These are phyloP conservation scores for Babjeviella inositovora DNA, from an alignment of 805 yeast species.

Conservation along the genomic window DNA sequence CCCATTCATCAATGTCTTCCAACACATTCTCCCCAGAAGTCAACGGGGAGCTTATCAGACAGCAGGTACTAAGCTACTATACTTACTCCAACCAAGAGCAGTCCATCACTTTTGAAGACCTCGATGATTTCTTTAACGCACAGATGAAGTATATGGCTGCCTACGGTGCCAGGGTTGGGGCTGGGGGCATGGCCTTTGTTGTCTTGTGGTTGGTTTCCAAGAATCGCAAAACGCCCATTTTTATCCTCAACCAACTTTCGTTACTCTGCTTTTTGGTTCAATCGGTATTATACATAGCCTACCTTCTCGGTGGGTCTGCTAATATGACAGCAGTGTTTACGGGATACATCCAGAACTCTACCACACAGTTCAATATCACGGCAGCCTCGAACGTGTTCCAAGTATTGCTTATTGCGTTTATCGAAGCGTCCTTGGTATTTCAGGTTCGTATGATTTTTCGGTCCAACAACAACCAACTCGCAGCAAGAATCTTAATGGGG, in stretches of 20 bases:
- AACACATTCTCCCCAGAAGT: too few species aligned
- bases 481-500: conserved; percentile 20
- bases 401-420: conserved; percentile 36
- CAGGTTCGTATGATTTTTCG: conserved; percentile 63
- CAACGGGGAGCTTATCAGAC: too few species aligned
- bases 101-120: conserved; percentile 20
- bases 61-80: too few species aligned
- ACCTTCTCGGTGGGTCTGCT: conserved; percentile 34
- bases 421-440: conserved; percentile 51
- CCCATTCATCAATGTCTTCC: too few species aligned
- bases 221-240: conserved; percentile 50
- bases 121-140: conserved; percentile 18
- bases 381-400: conserved; percentile 49
- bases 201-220: conserved; percentile 28
- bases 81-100: too few species aligned
- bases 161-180: conserved; percentile 44
- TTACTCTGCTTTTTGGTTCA: conserved; percentile 41
- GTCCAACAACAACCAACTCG: conserved; percentile 26
- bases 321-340: conserved; percentile 31
- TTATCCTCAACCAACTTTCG: conserved; percentile 52
- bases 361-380: conserved; percentile 24
- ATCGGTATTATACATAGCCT: conserved; percentile 39
- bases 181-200: conserved; percentile 27
- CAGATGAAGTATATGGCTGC: conserved; percentile 22
- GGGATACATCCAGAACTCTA: conserved; percentile 15